A percentile compares a stretch with the other conserved stretches of the same genome.
Evolutionary conservation across 2,329 filamentous ascomycete genomes (phyloP).

Genomic region (Cordyceps fumosorosea): DNA sequence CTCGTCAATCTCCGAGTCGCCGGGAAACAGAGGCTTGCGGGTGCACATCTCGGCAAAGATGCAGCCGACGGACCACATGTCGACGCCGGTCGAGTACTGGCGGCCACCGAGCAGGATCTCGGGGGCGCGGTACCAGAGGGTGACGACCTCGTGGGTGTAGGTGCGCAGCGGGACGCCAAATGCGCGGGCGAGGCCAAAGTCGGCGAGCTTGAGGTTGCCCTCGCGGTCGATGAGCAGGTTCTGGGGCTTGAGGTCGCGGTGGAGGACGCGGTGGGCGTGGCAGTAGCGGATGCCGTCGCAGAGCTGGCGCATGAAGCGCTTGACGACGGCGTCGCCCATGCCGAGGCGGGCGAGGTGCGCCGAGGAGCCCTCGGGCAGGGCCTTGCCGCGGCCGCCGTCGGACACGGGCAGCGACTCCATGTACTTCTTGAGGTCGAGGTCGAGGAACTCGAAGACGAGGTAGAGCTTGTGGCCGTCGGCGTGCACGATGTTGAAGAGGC

Average conservation of each 20-base stretch:
- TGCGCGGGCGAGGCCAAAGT: conserved; percentile 83
- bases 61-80: conserved; percentile 93
- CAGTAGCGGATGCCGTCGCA: conserved; percentile 82
- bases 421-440: conserved; percentile 90
- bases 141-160: conserved; percentile 93
- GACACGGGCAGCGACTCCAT: conserved; percentile 85
- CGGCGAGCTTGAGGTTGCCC: conserved; percentile 82
- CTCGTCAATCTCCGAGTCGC: conserved; percentile 62
- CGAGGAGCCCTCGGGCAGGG: conserved; percentile 70
- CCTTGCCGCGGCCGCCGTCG: conserved; percentile 79
- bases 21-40: conserved; percentile 84
- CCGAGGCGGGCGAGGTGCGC: conserved; percentile 59
- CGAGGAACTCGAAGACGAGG: conserved; percentile 86
- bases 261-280: conserved; percentile 79
- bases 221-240: conserved; percentile 82
- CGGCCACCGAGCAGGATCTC: conserved; percentile 86
- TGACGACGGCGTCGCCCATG: conserved; percentile 73
- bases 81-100: conserved; percentile 88
- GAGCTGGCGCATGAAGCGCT: conserved; percentile 88
- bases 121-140: conserved; percentile 85
- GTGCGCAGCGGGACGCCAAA: conserved; percentile 88
- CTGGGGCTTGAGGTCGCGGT: conserved; percentile 86
- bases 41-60: conserved; percentile 98
- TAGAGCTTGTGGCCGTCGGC: conserved; percentile 93
- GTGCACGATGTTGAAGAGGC: conserved; percentile 85